These are phyloP conservation scores for Adansonia grandidieri DNA, from an alignment of 441 rosid genomes.

Conservation along the genomic window DNA sequence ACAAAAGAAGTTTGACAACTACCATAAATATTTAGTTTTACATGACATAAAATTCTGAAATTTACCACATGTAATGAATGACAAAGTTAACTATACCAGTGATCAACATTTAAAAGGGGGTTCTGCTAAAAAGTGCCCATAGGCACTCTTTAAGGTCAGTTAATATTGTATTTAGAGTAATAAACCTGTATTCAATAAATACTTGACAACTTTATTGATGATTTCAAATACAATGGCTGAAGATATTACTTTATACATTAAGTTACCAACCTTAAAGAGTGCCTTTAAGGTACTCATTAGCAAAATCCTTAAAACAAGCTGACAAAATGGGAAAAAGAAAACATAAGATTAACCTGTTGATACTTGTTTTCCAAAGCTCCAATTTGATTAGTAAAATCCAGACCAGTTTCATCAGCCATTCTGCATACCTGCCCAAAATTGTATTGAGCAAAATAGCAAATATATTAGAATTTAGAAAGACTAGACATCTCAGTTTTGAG, in stretches of 20 bases:
- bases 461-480: not conserved
- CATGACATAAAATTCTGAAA: not conserved
- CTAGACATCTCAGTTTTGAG: not conserved
- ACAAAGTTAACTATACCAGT: not conserved
- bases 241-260: not conserved
- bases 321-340: not conserved
- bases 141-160: not conserved
- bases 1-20: not conserved
- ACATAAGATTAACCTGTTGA: slow-evolving; percentile 57
- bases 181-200: not conserved
- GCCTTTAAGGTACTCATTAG: not conserved
- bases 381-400: slow-evolving; percentile 90
- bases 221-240: not conserved
- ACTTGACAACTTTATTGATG: not conserved
- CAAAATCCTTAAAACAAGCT: slow-evolving; percentile 7
- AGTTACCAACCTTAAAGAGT: not conserved
- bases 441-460: slow-evolving; percentile 5
- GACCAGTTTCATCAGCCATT: slow-evolving; percentile 91
- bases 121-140: not conserved
- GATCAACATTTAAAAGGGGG: not conserved
- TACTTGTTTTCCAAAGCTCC: slow-evolving; percentile 69
- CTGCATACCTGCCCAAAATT: slow-evolving; percentile 68
- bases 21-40: slow-evolving; percentile 1
- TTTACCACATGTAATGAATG: not conserved
- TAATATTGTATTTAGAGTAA: not conserved